These are phyloP conservation scores for Aureobasidium sp. DNA, from an alignment of 2,329 filamentous ascomycete species.

Conservation along the genomic window DNA sequence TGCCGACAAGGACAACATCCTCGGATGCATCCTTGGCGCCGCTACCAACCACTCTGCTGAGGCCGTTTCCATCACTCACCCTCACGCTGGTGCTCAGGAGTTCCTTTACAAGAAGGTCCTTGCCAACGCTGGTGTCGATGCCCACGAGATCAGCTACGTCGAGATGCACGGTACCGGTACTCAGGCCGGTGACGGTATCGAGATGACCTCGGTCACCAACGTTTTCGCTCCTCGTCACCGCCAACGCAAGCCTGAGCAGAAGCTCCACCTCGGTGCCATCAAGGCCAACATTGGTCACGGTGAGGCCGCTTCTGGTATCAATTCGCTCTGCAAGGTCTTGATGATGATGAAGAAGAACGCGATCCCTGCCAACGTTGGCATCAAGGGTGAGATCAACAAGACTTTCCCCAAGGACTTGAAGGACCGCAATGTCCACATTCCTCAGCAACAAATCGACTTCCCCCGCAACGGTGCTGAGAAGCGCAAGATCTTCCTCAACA, in stretches of 20 bases:
- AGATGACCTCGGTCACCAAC: slow-evolving; percentile 70
- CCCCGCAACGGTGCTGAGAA: slow-evolving; percentile 43
- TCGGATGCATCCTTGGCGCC: slow-evolving; percentile 68
- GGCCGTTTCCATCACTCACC: slow-evolving; percentile 75
- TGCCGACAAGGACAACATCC: slow-evolving; percentile 62
- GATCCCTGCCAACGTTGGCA: slow-evolving; percentile 49
- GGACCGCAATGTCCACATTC: slow-evolving; percentile 48
- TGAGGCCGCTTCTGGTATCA: slow-evolving; percentile 49
- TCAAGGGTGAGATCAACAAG: slow-evolving; percentile 51
- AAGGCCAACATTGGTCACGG: slow-evolving; percentile 51
- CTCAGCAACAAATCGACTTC: slow-evolving; percentile 39
- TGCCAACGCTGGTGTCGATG: slow-evolving; percentile 65
- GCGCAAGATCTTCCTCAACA: slow-evolving; percentile 47
- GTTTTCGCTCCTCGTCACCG: slow-evolving; percentile 52
- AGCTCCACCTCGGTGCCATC: slow-evolving; percentile 48
- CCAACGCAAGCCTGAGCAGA: slow-evolving; percentile 43
- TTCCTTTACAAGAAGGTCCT: slow-evolving; percentile 64
- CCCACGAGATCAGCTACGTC: slow-evolving; percentile 71
- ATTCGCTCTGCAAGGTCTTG: slow-evolving; percentile 47
- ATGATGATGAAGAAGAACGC: slow-evolving; percentile 49
- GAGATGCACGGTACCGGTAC: slow-evolving; percentile 90
- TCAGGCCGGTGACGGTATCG: slow-evolving; percentile 73
- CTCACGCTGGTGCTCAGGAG: slow-evolving; percentile 70
- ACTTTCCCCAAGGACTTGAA: slow-evolving; percentile 47
- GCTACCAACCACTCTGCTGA: slow-evolving; percentile 78